Base-by-base conservation (phyloP, 2,329 filamentous ascomycete genomes). In the Colletotrichum tofieldiae region DNA sequence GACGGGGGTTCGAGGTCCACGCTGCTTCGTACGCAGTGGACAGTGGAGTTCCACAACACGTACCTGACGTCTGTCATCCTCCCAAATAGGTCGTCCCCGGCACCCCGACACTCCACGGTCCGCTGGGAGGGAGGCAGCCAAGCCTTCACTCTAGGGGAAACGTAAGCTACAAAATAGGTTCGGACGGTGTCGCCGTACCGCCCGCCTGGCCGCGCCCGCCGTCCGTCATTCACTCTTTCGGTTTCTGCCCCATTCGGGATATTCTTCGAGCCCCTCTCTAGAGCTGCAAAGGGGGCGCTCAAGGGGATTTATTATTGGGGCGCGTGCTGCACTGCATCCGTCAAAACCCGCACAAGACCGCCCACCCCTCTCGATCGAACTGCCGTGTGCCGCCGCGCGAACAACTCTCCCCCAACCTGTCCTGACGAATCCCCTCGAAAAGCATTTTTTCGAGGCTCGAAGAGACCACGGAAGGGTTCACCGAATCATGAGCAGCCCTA, bases 401-500 rank as follows among this genome's bases (percentile, higher is more conserved):
- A 49, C 18, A 41, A 12, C 52, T 11, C 45, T 52, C 29, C 35
- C 32, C 18, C 39, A 37, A 35, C 37, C 35, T n/a, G 55, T 20
- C 29, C 54, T 29, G 43, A 56, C 61, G n/a, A 39, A 39, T 16
- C 59, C 35, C 65, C 39, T 72, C 70, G 70, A 72, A 65, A 70
- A 64, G 70, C 6, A 39, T 18, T n/a, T 29, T 62, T 55, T 64
- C 65, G 7, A 37, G 11, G 29, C 3, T 37, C 35, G 70, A 70
- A 49, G 70, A 62, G 45, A 58, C 16, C 35, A 39, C 71, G 61
- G 61, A 71, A 71, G 68, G 71, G 71, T 23, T 52, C 59, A n/a
- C 74, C 71, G 51, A 74, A 75, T 55, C 76, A 81, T 83, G 79
- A 84, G 80, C 79, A 78, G 81, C 78, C 86, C 89, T 79, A 88